phyloP scores from a whole-genome alignment of 345 rosid species.

The Moringa oleifera region DNA sequence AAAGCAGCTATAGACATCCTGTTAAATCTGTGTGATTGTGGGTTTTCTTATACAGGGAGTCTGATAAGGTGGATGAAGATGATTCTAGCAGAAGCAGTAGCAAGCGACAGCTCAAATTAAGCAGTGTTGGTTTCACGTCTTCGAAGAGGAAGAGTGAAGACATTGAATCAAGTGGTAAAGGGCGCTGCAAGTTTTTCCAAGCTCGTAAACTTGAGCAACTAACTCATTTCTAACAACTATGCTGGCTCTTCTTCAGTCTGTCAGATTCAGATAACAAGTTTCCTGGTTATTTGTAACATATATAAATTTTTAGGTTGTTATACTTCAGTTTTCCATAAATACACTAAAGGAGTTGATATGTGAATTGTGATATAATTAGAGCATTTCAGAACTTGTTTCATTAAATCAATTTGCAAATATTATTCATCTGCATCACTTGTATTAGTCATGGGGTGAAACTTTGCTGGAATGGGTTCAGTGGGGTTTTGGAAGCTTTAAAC shows the following conservation, averaged over 20 bases:
- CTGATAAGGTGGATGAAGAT: conserved; percentile 60
- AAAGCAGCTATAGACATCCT: no score
- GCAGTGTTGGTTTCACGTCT: conserved; percentile 54
- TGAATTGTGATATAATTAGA: background rate
- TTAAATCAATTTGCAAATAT: background rate
- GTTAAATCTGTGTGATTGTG: background rate
- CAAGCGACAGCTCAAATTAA: conserved; percentile 65
- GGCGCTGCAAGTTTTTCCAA: conserved; percentile 84
- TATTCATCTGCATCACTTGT: background rate
- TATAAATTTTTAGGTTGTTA: background rate
- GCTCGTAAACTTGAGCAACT: conserved; percentile 75
- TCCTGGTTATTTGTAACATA: background rate
- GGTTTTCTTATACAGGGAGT: conserved; percentile 55
- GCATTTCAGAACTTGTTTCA: background rate
- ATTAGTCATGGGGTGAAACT: background rate
- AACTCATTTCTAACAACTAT: conserved; percentile 44
- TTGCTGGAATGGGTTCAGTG: no score
- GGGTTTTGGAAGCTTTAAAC: no score
- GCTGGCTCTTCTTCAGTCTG: background rate
- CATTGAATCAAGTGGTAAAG: conserved; percentile 74
- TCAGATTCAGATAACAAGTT: background rate
- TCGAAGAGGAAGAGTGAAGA: conserved; percentile 70
- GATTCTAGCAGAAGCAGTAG: conserved; percentile 32
- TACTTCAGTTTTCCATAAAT: background rate
- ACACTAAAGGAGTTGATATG: no score